Percentiles rank a stretch among this genome's conserved stretches.
Conservation (phyloP, 2,329 filamentous ascomycete genomes). For the Fusarium nurragi region DNA sequence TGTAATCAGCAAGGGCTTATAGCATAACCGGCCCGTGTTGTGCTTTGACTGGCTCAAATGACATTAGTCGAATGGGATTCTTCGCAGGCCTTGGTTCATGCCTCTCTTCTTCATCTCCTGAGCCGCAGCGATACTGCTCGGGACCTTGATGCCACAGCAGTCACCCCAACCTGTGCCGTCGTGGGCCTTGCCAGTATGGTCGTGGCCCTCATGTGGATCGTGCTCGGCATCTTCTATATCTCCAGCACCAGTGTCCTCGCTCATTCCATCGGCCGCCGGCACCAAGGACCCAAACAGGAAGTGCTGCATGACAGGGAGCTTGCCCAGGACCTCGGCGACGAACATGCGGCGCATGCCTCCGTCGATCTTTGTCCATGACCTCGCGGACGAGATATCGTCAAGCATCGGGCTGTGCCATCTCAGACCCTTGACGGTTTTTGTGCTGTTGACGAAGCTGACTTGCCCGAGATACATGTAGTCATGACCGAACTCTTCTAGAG, state of each 20-base stretch:
- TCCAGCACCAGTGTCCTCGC: slow-evolving; percentile 64
- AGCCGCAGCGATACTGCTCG: slow-evolving; percentile 89
- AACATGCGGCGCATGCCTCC: slow-evolving; percentile 98
- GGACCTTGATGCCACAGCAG: slow-evolving; percentile 97
- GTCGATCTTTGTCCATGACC: slow-evolving; percentile 92
- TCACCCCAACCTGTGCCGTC: slow-evolving; percentile 85
- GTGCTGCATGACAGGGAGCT: slow-evolving; percentile 98
- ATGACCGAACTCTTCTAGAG: slow-evolving; percentile 83
- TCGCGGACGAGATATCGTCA: slow-evolving; percentile 92
- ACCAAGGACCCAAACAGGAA: slow-evolving; percentile 92
- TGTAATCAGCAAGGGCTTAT: neutral
- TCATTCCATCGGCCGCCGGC: slow-evolving; percentile 84
- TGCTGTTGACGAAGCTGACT: slow-evolving; percentile 92
- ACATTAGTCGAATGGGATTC: slow-evolving; percentile 83
- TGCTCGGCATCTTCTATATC: slow-evolving; percentile 58
- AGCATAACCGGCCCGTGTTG: neutral
- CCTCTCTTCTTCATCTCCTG: slow-evolving; percentile 85
- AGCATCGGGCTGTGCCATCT: slow-evolving; percentile 99
- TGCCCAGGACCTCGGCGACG: slow-evolving; percentile 87
- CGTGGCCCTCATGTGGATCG: slow-evolving; percentile 68
- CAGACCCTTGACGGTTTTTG: slow-evolving; percentile 93
- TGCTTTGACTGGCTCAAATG: slow-evolving; percentile 2
- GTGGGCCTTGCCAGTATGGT: slow-evolving; percentile 69
- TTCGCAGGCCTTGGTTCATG: slow-evolving; percentile 67
- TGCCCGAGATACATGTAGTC: slow-evolving; percentile 94